Conservation (phyloP, 2,329 filamentous ascomycete species). For the Penicillium sp. region DNA sequence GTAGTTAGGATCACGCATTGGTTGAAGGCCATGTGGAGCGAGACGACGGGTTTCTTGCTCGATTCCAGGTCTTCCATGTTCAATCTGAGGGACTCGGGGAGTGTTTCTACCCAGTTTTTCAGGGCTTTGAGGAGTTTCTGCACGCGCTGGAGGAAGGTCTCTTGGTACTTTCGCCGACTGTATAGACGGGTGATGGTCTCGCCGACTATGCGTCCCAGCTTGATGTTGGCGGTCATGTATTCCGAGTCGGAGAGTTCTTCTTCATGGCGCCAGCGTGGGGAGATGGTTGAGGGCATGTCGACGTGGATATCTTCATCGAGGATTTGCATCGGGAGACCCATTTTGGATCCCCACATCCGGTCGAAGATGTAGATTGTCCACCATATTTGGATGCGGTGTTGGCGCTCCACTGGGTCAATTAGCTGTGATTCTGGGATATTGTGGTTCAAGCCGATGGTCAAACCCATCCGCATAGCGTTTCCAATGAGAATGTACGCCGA, state of each 20-base stretch:
- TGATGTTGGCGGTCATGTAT: slow-evolving; percentile 33
- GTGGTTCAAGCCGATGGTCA: slow-evolving; percentile 40
- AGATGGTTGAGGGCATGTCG: slow-evolving; percentile 31
- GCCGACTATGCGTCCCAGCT: slow-evolving; percentile 31
- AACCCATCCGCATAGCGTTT: slow-evolving; percentile 36
- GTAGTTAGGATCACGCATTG: slow-evolving; percentile 36
- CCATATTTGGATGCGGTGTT: slow-evolving; percentile 33
- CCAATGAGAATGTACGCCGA: slow-evolving; percentile 30
- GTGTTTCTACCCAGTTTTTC: slow-evolving; percentile 33
- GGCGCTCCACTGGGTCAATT: slow-evolving; percentile 33
- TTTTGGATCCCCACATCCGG: slow-evolving; percentile 43
- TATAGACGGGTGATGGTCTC: slow-evolving; percentile 31
- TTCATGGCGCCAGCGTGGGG: slow-evolving; percentile 24
- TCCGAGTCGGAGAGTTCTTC: slow-evolving; percentile 33
- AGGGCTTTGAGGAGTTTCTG: slow-evolving; percentile 34
- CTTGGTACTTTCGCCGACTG: slow-evolving; percentile 31
- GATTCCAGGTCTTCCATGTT: slow-evolving; percentile 27
- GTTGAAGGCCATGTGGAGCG: slow-evolving; percentile 34
- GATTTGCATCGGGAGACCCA: slow-evolving; percentile 44
- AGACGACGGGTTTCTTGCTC: slow-evolving; percentile 28
- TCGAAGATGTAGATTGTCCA: slow-evolving; percentile 36
- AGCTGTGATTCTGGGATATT: slow-evolving; percentile 32
- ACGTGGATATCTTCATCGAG: slow-evolving; percentile 42
- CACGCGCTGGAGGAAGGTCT: slow-evolving; percentile 34
- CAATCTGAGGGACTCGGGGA: slow-evolving; percentile 30